Percentiles rank a stretch among this genome's conserved stretches.
These are phyloP conservation scores for Zygosaccharomyces gambellarensis DNA, from an alignment of 805 yeast species.

Conservation along the genomic window DNA sequence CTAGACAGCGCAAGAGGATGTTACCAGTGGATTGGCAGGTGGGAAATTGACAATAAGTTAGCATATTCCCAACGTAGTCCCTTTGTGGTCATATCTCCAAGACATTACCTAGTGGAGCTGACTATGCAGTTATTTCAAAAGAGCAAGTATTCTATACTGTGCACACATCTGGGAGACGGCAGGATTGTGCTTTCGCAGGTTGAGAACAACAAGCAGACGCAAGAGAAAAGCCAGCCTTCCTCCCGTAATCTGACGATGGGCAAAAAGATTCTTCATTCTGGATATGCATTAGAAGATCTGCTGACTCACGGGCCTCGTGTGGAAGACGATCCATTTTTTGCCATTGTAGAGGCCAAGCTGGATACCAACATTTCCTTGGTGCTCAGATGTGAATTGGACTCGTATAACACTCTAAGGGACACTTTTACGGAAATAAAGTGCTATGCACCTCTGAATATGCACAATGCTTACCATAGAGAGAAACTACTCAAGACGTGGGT, in stretches of 20 bases:
- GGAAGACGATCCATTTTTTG: conserved; percentile 15
- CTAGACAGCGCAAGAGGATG: conserved; percentile 25
- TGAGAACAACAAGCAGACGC: conserved; percentile 1
- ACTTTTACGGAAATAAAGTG: conserved; percentile 32
- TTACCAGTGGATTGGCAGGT: conserved; percentile 17
- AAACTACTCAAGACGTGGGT: conserved; percentile 34
- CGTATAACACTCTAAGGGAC: conserved; percentile 18
- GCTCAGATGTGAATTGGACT: conserved; percentile 34
- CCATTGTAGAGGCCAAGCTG: conserved; percentile 25
- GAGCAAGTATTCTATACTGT: conserved; percentile 13
- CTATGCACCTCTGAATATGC: conserved; percentile 21
- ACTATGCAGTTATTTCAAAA: conserved; percentile 24
- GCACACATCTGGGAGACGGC: conserved; percentile 18
- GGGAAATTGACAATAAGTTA: conserved; percentile 6
- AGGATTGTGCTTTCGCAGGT: conserved; percentile 22
- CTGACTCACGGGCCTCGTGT: conserved; percentile 11
- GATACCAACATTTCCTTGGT: conserved; percentile 18
- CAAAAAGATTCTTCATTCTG: conserved; percentile 26
- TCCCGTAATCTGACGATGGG: conserved; percentile 11
- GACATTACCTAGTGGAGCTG: conserved; percentile 31
- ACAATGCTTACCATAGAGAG: conserved; percentile 23
- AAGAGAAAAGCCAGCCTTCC: conserved; percentile 5
- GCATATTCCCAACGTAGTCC: conserved; percentile 8
- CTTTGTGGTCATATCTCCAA: conserved; percentile 24
- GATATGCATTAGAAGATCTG: conserved; percentile 31